These are phyloP conservation scores for Candida sp. DNA, from an alignment of 1,139 yeast genomes.

Conservation along the genomic window DNA sequence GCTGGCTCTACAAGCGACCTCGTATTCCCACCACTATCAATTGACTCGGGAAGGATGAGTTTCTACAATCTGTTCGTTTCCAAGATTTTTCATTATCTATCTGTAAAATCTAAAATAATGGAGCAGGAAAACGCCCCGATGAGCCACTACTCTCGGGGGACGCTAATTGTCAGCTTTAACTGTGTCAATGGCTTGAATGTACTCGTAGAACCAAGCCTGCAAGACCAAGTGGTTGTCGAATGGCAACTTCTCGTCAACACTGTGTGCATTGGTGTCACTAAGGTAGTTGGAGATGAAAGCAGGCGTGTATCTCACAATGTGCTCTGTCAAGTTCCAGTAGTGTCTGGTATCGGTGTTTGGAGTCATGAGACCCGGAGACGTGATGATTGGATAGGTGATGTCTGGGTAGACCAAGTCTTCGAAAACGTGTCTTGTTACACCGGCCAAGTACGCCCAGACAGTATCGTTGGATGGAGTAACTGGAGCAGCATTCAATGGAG, in stretches of 20 bases:
- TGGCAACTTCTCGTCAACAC: slow-evolving; percentile 35
- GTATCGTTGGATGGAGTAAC: slow-evolving; percentile 39
- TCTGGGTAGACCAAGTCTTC: slow-evolving; percentile 45
- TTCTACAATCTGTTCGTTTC: too few species aligned
- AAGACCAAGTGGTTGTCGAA: slow-evolving; percentile 29
- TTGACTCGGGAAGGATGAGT: too few species aligned
- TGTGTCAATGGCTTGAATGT: slow-evolving; percentile 27
- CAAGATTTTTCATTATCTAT: too few species aligned
- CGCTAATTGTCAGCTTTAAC: not conserved
- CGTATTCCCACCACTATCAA: too few species aligned
- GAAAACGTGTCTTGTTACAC: slow-evolving; percentile 46
- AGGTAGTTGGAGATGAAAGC: slow-evolving; percentile 20
- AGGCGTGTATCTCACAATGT: slow-evolving; percentile 73
- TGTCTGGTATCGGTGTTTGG: slow-evolving; percentile 88
- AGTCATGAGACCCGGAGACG: slow-evolving; percentile 70
- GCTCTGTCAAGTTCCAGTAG: slow-evolving; percentile 75
- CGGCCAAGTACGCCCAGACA: slow-evolving; percentile 46
- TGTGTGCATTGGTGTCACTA: slow-evolving; percentile 31
- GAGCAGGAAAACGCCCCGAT: too few species aligned
- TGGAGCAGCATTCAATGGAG: slow-evolving; percentile 38
- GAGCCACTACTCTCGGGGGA: too few species aligned
- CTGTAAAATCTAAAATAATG: too few species aligned
- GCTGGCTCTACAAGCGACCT: too few species aligned
- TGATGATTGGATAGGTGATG: slow-evolving; percentile 45
- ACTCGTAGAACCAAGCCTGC: slow-evolving; percentile 43